These are phyloP conservation scores for Leptoxyphium fumago DNA, from an alignment of 2,329 filamentous ascomycete species.

Conservation along the genomic window DNA sequence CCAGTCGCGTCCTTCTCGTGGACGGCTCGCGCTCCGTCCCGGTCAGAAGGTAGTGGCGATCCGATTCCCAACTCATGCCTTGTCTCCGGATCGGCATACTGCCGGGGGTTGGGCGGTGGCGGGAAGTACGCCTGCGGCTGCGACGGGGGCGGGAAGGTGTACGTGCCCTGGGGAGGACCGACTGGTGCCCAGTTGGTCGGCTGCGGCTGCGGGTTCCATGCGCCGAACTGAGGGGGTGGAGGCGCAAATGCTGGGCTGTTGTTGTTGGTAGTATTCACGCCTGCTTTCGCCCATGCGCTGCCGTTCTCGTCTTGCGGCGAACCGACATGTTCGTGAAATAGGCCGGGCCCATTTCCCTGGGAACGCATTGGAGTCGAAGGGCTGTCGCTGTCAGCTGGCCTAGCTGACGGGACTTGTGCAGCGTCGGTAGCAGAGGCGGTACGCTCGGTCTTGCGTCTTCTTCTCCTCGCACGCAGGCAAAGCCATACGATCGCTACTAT, in stretches of 20 bases:
- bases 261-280: background rate
- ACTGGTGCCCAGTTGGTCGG: background rate
- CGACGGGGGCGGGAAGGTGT: background rate
- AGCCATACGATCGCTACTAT: conserved; percentile 10
- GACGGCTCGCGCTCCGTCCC: background rate
- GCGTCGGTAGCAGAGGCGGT: background rate
- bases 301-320: background rate
- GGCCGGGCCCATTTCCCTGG: background rate
- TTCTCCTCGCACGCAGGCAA: background rate
- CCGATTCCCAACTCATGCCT: background rate
- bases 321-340: background rate
- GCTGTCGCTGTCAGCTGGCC: background rate
- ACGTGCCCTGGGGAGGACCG: background rate
- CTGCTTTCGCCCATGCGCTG: background rate
- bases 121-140: background rate
- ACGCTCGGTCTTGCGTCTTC: background rate
- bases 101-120: background rate
- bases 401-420: background rate
- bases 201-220: background rate
- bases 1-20: background rate
- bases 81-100: background rate
- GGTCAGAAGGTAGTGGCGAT: background rate
- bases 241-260: background rate
- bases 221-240: background rate
- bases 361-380: background rate